Base-by-base conservation (phyloP, 768 basidiomycete species). In the Boletus edulis region DNA sequence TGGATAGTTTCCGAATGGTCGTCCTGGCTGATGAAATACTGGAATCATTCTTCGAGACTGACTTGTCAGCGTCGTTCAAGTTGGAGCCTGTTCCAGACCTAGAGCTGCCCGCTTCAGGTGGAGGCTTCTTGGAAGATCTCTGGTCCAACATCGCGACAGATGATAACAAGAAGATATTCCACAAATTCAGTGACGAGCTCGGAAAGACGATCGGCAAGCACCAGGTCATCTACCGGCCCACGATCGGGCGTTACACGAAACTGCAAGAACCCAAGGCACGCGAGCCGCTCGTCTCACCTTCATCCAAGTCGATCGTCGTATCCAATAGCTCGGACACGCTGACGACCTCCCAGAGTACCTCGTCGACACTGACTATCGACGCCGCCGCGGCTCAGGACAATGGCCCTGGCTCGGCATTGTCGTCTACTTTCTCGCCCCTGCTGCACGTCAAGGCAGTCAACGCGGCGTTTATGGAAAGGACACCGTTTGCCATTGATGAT, bases 401-500 rank as follows among this genome's bases (percentile, higher is more conserved):
- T 5, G 56, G 38, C 4, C 61, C 51, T 40, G 51, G 49, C 37
- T 39, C 74, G 57, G n/a, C 48, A 49, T 67, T 35, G 43, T 59
- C 55, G 60, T 69, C 70, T 39, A 32, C 49, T 27, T 75, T 81
- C 42, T 80, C 83, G 24, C 80, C 85, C 20, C 76, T 84, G 67
- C 80, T 86, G 7, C 81, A 89, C 75, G 76, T 91, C 46, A 78
- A 87, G 62, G 87, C 85, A 0, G 90, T 87, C 48, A 89, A 83
- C 59, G 87, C 87, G 32, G 90, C 91, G 31, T 77, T 93, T 44
- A 87, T 95, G 87, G 91, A 96, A 68, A 78, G 96, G 41, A 94
- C 92, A 24, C 87, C 89, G 59, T 99, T 99, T 68, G 93, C 93
- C n/a, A 97, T 98, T 56, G 97, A 99, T 66, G 93, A 94, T 71